These are phyloP conservation scores for Posidonia oceanica DNA, from an alignment of 116 monocot species.

Conservation along the genomic window DNA sequence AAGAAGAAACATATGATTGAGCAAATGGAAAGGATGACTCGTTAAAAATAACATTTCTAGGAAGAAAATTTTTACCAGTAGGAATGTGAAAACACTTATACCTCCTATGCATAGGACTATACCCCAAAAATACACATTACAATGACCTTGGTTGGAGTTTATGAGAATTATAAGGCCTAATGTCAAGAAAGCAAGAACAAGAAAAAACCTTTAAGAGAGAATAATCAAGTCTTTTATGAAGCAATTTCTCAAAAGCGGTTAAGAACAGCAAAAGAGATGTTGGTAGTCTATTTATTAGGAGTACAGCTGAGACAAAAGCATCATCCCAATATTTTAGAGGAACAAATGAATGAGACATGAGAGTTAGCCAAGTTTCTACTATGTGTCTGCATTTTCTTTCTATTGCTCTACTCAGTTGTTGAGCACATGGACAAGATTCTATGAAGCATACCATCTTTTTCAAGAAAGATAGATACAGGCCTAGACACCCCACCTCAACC, in stretches of 20 bases:
- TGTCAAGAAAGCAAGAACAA: not conserved
- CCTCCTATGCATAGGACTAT: not conserved
- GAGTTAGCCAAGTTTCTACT: too few relatives aligned
- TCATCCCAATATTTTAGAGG: not conserved
- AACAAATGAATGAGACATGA: not conserved
- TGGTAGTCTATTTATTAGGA: not conserved
- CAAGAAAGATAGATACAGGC: too few relatives aligned
- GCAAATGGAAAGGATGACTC: conserved; percentile 1
- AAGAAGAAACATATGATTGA: too few relatives aligned
- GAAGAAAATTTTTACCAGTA: not conserved
- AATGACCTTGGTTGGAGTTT: not conserved
- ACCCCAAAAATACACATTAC: not conserved
- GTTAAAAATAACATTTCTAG: conserved; percentile 1
- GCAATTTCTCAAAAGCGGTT: not conserved
- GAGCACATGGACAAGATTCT: too few relatives aligned
- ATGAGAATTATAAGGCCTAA: not conserved
- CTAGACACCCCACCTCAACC: too few relatives aligned
- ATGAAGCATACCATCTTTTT: too few relatives aligned
- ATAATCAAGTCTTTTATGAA: not conserved
- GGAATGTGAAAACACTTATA: not conserved
- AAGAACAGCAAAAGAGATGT: not conserved
- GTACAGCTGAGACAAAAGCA: not conserved
- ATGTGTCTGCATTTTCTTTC: too few relatives aligned
- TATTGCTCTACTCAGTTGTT: too few relatives aligned
- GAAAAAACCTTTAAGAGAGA: not conserved